These are phyloP conservation scores for Solanum verrucosum DNA, from an alignment of 257 asterid genomes.

Conservation along the genomic window DNA sequence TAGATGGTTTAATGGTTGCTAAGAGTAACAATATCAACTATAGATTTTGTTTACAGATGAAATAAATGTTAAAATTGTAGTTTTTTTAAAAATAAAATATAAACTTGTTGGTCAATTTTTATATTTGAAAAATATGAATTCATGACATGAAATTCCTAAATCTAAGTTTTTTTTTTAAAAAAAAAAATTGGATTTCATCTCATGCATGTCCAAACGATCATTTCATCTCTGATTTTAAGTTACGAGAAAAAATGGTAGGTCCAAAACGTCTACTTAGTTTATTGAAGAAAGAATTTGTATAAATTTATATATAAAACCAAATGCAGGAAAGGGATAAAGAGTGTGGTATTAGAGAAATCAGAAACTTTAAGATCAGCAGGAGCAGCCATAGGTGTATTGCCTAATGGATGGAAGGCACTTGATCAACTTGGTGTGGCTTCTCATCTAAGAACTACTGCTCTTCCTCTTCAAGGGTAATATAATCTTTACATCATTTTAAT, in stretches of 20 bases:
- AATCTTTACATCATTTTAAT: background rate
- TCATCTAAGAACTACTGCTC: conserved; percentile 15
- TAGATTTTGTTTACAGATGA: too few relatives aligned
- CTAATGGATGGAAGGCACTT: conserved; percentile 39
- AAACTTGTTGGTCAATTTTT: too few relatives aligned
- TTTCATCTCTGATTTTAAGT: background rate
- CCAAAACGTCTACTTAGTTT: background rate
- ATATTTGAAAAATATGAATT: too few relatives aligned
- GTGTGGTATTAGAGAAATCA: conserved; percentile 23
- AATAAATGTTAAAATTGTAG: too few relatives aligned
- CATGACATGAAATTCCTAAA: too few relatives aligned
- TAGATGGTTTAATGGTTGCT: too few relatives aligned
- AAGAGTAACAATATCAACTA: too few relatives aligned
- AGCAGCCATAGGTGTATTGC: conserved; percentile 19
- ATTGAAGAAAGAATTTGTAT: background rate
- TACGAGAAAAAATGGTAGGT: background rate
- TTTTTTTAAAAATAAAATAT: too few relatives aligned
- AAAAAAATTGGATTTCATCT: too few relatives aligned
- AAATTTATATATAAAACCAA: too few relatives aligned
- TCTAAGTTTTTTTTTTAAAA: too few relatives aligned
- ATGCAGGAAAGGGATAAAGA: conserved; percentile 24
- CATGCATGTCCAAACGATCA: background rate
- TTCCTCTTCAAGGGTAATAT: conserved; percentile 12
- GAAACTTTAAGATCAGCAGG: conserved; percentile 17
- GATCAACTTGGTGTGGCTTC: conserved; percentile 29